A percentile compares a stretch with the other conserved stretches of the same genome.
Evolutionary conservation across 2,329 filamentous ascomycete genomes (phyloP).

Genomic region (Pseudofabraea citricarpa): DNA sequence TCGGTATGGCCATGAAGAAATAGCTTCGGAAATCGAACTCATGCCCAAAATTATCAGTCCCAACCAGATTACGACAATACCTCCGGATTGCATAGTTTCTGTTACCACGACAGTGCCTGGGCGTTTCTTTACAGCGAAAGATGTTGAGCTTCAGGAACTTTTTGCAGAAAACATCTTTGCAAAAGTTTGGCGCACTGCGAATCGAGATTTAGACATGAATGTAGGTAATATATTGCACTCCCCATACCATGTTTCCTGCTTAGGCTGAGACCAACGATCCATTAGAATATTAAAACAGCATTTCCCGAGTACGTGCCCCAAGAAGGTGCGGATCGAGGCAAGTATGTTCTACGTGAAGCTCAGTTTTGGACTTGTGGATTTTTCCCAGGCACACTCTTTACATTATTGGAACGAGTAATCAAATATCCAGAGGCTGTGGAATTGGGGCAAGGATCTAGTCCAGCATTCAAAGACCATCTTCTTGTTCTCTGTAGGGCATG

Average conservation of each 20-base stretch:
- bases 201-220: constrained; percentile 3
- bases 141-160: constrained; percentile 2
- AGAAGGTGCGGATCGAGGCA: constrained; percentile 19
- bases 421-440: constrained; percentile 23
- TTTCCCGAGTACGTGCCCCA: constrained; percentile 31
- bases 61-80: too few species aligned
- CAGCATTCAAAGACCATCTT: too few species aligned
- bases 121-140: too few species aligned
- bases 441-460: neutral
- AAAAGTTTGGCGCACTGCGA: constrained; percentile 7
- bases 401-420: constrained; percentile 29
- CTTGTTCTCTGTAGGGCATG: constrained; percentile 24
- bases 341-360: constrained; percentile 25
- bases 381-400: constrained; percentile 34
- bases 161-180: constrained; percentile 10
- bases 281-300: constrained; percentile 8
- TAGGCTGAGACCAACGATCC: too few species aligned
- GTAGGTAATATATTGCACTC: neutral
- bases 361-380: constrained; percentile 40
- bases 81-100: too few species aligned
- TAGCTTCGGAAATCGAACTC: too few species aligned
- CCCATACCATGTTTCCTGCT: too few species aligned
- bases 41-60: too few species aligned
- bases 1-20: too few species aligned
- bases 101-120: too few species aligned